Conservation (phyloP, 176 grass and related monocot genomes). For the Triticum urartu region DNA sequence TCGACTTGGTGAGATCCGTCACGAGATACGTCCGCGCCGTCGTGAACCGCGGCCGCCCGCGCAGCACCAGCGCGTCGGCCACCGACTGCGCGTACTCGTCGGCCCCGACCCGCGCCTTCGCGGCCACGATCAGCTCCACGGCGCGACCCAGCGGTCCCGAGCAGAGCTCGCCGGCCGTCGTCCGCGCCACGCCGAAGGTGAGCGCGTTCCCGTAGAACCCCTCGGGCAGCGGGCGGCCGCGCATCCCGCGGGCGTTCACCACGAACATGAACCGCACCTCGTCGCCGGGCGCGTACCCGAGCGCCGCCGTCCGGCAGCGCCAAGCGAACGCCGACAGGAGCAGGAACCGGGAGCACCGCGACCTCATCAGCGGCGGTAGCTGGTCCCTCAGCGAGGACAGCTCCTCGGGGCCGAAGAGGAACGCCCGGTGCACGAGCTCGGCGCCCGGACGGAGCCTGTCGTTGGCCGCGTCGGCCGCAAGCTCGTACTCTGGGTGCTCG, state of each 20-base stretch:
- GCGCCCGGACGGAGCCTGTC: constrained; percentile 15
- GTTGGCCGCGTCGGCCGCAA: not conserved
- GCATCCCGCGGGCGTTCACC: constrained; percentile 29
- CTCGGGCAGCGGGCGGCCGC: constrained; percentile 20
- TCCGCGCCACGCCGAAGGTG: constrained; percentile 22
- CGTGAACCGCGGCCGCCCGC: constrained; percentile 33
- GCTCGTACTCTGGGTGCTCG: constrained; percentile 38
- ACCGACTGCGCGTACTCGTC: constrained; percentile 36
- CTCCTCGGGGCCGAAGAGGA: constrained; percentile 19
- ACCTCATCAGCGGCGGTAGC: not conserved
- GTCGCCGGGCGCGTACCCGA: constrained; percentile 26
- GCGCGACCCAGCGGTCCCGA: constrained; percentile 11
- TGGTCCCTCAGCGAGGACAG: not conserved
- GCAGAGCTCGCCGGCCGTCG: constrained; percentile 36
- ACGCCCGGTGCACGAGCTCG: constrained; percentile 18
- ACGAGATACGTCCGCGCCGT: constrained; percentile 34
- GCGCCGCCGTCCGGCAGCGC: constrained; percentile 32
- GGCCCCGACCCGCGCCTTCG: constrained; percentile 17
- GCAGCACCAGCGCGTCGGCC: constrained; percentile 35
- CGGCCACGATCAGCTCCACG: constrained; percentile 30
- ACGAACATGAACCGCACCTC: constrained; percentile 43
- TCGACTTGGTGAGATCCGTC: constrained; percentile 32
- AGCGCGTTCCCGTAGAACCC: constrained; percentile 59
- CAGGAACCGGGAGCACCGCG: constrained; percentile 21
- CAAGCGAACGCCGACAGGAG: constrained; percentile 34